A percentile compares a stretch with the other conserved stretches of the same genome.
phyloP scores from a whole-genome alignment of 2,329 filamentous ascomycete genomes.

The Aspergillus transmontanensis region DNA sequence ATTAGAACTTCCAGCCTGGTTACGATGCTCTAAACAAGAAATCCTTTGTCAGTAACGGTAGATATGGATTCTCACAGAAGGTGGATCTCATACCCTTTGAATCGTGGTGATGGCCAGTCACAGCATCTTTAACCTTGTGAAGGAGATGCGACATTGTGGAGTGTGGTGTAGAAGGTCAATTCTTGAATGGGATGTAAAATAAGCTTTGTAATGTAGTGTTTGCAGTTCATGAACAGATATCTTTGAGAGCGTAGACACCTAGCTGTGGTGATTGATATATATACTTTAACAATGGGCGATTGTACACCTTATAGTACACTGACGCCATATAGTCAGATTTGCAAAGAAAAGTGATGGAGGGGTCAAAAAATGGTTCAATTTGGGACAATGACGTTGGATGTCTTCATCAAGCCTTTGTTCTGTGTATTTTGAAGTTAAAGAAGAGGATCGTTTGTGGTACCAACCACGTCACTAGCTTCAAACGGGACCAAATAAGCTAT shows the following conservation, averaged over 20 bases:
- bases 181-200: background rate
- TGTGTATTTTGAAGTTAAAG: background rate
- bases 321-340: background rate
- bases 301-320: background rate
- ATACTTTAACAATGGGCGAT: background rate
- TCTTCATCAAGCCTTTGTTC: background rate
- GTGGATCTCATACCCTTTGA: constrained; percentile 17
- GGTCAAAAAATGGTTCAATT: background rate
- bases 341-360: background rate
- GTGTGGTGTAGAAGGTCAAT: background rate
- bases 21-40: background rate
- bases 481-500: constrained; percentile 3
- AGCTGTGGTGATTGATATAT: background rate
- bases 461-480: constrained; percentile 14
- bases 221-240: background rate
- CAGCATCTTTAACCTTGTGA: constrained; percentile 52
- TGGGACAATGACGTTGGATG: constrained; percentile 10
- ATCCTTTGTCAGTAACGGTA: too few relatives aligned
- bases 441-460: background rate
- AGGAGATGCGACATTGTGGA: constrained; percentile 48
- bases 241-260: background rate
- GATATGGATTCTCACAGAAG: background rate
- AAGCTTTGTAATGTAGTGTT: background rate
- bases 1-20: background rate
- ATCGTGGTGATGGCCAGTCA: constrained; percentile 36